phyloP scores from a whole-genome alignment of 2,329 filamentous ascomycete species.

The Botryosphaeria agaves region DNA sequence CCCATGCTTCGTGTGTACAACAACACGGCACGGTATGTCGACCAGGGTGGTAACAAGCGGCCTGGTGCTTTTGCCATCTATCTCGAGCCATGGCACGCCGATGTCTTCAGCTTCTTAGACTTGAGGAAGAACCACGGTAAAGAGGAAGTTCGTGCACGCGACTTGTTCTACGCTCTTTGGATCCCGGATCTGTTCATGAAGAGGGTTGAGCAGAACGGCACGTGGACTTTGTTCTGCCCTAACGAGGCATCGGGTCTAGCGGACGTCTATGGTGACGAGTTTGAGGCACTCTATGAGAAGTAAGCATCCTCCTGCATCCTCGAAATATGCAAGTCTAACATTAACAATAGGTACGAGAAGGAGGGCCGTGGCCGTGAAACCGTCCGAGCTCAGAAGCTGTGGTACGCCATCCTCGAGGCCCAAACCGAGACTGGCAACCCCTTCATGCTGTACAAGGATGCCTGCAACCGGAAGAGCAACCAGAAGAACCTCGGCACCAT shows the following conservation, averaged over 20 bases:
- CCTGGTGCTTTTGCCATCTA: slow-evolving; percentile 98
- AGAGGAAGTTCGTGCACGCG: slow-evolving; percentile 90
- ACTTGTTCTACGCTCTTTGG: slow-evolving; percentile 96
- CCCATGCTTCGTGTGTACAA: slow-evolving; percentile 99
- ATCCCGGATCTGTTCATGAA: slow-evolving; percentile 99
- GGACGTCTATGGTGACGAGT: slow-evolving; percentile 95
- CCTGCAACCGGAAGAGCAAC: slow-evolving; percentile 98
- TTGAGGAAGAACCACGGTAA: slow-evolving; percentile 99
- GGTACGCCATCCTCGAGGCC: slow-evolving; percentile 95
- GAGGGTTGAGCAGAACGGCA: slow-evolving; percentile 88
- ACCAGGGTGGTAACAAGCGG: slow-evolving; percentile 98
- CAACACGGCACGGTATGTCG: slow-evolving; percentile 96
- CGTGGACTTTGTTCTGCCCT: slow-evolving; percentile 97
- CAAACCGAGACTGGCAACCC: slow-evolving; percentile 98
- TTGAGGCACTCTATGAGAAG: slow-evolving; percentile 77
- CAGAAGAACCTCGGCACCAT: slow-evolving; percentile 99
- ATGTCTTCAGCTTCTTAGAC: slow-evolving; percentile 94
- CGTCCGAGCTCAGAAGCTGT: slow-evolving; percentile 95
- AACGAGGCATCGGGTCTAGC: slow-evolving; percentile 90
- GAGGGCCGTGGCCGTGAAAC: slow-evolving; percentile 79
- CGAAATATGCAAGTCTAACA: not conserved
- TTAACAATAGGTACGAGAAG: slow-evolving; percentile 51
- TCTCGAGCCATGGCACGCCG: slow-evolving; percentile 95
- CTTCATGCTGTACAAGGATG: slow-evolving; percentile 99
- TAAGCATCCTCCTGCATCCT: slow-evolving; percentile 9